Base-by-base conservation (phyloP, 2,329 filamentous ascomycete genomes). In the Monilinia polystroma region DNA sequence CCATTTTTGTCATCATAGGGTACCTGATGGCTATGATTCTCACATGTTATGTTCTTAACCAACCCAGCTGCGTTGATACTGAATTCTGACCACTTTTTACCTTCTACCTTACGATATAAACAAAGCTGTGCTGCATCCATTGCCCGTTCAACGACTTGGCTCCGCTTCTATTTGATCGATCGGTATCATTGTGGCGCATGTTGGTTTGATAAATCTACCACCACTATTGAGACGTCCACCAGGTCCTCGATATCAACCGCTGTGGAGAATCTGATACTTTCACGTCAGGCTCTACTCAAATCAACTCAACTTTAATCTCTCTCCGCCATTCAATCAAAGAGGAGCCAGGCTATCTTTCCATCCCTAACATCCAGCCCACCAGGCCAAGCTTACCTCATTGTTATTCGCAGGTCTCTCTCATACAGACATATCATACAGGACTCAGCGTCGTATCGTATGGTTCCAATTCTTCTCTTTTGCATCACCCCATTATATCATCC, bases 341-440 rank as follows among this genome's bases (percentile, higher is more conserved):
- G 18, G 32, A 38, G 45, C 59, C 43, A 62, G 47, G 29, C 35
- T 52, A 41, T 38, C 59, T 63, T 35, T 41, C n/a, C n/a, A n/a
- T n/a, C n/a, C n/a, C n/a, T n/a, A n/a, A n/a, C 38, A 64, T 55
- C 63, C 16, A 49, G 29, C 41, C n/a, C n/a, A n/a, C 63, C 41
- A 64, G 53, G 29, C 62, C 62, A 53, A 26, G 49, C 62, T 66
- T 60, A 60, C 63, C 55, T 60, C 43, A 53, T 65, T 59, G 58
- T 32, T 29, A 23, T 45, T 32, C 29, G 32, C 56, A 65, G 55
- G 53, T n/a, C n/a, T n/a, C n/a, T 57, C 63, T 57, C 63, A 52
- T 32, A 56, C 26, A 49, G 41, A 56, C 63, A 58, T 58, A 52
- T 49, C 63, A 53, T 53, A 65, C 63, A 66, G 45, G 63, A 58